These are phyloP conservation scores for Aureobasidium sp. DNA, from an alignment of 2,329 filamentous ascomycete genomes.

Conservation along the genomic window DNA sequence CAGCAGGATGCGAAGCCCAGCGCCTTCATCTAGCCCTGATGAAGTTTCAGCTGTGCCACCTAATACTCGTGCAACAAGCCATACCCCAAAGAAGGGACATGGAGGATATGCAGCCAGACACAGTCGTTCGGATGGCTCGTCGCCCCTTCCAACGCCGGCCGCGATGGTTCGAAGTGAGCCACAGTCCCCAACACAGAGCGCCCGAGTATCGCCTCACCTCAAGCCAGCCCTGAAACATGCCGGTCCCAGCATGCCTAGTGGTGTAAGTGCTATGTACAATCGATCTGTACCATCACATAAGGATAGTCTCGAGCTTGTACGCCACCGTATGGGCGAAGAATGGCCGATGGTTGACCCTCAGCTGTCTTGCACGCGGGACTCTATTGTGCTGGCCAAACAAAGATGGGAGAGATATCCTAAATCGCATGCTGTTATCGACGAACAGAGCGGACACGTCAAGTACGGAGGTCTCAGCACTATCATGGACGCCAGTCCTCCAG, in stretches of 20 bases:
- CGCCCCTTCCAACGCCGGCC: background rate
- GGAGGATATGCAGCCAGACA: background rate
- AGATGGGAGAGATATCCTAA: constrained; percentile 22
- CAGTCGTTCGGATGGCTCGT: background rate
- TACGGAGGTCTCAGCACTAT: constrained; percentile 26
- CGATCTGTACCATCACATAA: constrained; percentile 22
- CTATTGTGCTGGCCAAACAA: constrained; percentile 24
- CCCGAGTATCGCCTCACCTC: background rate
- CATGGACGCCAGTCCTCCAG: constrained; percentile 26
- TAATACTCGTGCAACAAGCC: background rate
- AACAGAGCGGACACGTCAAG: constrained; percentile 15
- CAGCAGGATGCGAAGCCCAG: background rate
- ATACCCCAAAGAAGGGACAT: background rate
- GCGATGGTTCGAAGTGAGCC: background rate
- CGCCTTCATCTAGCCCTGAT: background rate
- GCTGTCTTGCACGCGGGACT: constrained; percentile 24
- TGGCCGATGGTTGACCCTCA: constrained; percentile 19
- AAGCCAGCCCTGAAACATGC: background rate
- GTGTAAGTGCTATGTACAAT: constrained; percentile 21
- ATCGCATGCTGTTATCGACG: background rate
- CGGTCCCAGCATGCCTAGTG: constrained; percentile 17
- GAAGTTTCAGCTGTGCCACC: background rate
- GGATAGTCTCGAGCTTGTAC: constrained; percentile 27
- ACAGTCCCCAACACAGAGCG: background rate
- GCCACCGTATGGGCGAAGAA: constrained; percentile 19